Base-by-base conservation (phyloP, 2,329 filamentous ascomycete genomes). In the Calonectria hongkongensis region DNA sequence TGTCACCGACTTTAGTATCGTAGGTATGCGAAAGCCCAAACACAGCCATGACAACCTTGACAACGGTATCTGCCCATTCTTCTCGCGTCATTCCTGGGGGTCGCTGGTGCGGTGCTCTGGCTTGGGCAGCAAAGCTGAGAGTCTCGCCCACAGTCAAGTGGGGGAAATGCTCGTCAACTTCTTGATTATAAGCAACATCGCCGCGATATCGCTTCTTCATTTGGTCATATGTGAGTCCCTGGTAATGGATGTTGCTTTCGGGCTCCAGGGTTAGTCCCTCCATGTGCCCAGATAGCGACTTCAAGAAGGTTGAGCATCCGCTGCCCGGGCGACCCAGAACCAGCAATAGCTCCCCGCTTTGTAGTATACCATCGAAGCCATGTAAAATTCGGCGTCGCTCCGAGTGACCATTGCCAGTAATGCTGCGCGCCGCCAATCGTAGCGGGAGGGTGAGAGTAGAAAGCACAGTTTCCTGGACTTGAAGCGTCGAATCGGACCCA, bases 41-140 rank as follows among this genome's bases (percentile, higher is more conserved):
- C 2, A 60, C 54, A 4, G 54, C 54, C 54, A 60, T 60, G 54
- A 60, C 54, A 41, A 60, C 54, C 15, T 60, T 60, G 33, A 60
- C 54, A 25, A 60, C 54, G 2, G 54, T 60, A 6, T 60, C 54
- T 4, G 27, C 54, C 54, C 54, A 60, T 41, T 60, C 54, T 13
- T 7, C 2, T 15, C 54, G 54, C 30, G 54, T 28, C 54, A 60
- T 60, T 18, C 54, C 54, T 13, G 54, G 13, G 2, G 54, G 54
- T 28, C 54, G 18, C 18, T 60, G 54, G 18, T 28, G 33, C 2
- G 54, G 54, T 28, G 54, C 54, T 41, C 54, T 60, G 25, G 54
- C 54, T 2, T 36, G 10, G 5, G 54, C 54, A n/a, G 54, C 54
- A 43, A 60, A 60, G 25, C 12, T 60, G 27, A 60, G 54, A 60